A percentile compares a stretch with the other conserved stretches of the same genome.
Evolutionary conservation across 495 filamentous ascomycete genomes (phyloP).

Genomic region (Pyronema domesticum): DNA sequence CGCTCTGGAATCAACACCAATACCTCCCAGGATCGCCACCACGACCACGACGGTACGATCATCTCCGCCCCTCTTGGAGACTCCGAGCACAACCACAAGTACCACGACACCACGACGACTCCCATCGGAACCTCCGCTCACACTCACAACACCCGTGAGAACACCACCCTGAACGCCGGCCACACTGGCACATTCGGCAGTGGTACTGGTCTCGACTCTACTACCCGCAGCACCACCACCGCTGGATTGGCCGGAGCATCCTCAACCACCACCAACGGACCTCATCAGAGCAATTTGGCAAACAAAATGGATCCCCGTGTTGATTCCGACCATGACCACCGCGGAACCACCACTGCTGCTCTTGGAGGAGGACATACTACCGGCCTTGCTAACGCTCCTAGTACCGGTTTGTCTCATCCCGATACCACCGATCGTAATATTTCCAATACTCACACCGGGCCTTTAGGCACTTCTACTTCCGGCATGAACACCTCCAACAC

Average conservation of each 20-base stretch:
- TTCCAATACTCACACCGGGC: constrained; percentile 3
- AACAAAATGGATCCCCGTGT: constrained; percentile 28
- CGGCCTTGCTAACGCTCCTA: constrained; percentile 7
- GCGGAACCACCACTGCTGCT: constrained; percentile 10
- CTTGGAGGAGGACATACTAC: constrained; percentile 23
- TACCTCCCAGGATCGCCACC: constrained; percentile 24
- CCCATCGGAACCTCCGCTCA: constrained; percentile 10
- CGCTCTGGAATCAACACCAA: constrained; percentile 6
- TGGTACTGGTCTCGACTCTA: not conserved
- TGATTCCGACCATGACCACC: constrained; percentile 17
- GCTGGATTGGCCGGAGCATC: too few species aligned
- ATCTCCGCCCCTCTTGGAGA: constrained; percentile 9
- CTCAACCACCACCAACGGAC: constrained; percentile 13
- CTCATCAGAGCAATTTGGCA: constrained; percentile 23
- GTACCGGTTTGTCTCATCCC: not conserved
- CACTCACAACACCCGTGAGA: too few species aligned
- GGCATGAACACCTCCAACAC: constrained; percentile 2
- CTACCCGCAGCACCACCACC: not conserved
- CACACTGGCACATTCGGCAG: not conserved
- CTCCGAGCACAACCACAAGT: not conserved
- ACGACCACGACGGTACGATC: constrained; percentile 19
- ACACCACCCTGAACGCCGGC: not conserved
- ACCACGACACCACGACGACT: constrained; percentile 13
- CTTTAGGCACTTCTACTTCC: constrained; percentile 8
- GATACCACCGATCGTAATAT: constrained; percentile 12